Evolutionary conservation across 805 yeast genomes (phyloP).

Genomic region (Candida dendrica): DNA sequence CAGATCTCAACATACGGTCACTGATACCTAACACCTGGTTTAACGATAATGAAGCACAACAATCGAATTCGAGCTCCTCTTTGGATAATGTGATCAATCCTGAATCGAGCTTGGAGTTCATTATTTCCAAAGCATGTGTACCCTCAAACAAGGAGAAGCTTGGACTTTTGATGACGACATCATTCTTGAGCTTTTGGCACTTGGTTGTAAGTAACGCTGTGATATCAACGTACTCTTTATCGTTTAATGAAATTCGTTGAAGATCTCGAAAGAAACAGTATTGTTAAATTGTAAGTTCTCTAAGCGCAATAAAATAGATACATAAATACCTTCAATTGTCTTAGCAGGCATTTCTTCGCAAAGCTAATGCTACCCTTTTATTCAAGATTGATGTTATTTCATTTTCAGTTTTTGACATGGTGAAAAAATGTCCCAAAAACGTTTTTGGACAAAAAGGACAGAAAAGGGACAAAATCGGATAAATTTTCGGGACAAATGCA

Average conservation of each 20-base stretch:
- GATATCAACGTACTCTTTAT: slow-evolving; percentile 37
- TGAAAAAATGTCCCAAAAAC: not conserved
- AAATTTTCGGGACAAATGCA: too few species aligned
- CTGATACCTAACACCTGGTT: slow-evolving; percentile 42
- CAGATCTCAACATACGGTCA: slow-evolving; percentile 44
- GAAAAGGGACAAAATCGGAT: too few species aligned
- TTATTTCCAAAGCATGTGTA: slow-evolving; percentile 78
- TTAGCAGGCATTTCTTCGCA: not conserved
- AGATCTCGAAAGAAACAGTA: not conserved
- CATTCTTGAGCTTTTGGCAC: slow-evolving; percentile 33
- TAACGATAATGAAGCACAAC: slow-evolving; percentile 28
- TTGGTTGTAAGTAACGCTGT: slow-evolving; percentile 42
- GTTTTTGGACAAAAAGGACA: not conserved
- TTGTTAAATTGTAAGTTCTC: too few species aligned
- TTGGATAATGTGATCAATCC: slow-evolving; percentile 46
- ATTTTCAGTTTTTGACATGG: too few species aligned
- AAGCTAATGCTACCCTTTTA: not conserved
- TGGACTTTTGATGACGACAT: slow-evolving; percentile 51
- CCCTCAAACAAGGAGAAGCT: slow-evolving; percentile 71
- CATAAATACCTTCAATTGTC: too few species aligned
- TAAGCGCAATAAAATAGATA: too few species aligned
- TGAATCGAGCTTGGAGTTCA: slow-evolving; percentile 70
- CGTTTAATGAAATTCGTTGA: not conserved
- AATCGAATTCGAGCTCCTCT: slow-evolving; percentile 41
- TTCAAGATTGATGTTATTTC: not conserved